Evolutionary conservation across 768 basidiomycete species (phyloP), one percentile per base, ranked within the genome.

Genomic region (Candolleomyces efflorescens): DNA sequence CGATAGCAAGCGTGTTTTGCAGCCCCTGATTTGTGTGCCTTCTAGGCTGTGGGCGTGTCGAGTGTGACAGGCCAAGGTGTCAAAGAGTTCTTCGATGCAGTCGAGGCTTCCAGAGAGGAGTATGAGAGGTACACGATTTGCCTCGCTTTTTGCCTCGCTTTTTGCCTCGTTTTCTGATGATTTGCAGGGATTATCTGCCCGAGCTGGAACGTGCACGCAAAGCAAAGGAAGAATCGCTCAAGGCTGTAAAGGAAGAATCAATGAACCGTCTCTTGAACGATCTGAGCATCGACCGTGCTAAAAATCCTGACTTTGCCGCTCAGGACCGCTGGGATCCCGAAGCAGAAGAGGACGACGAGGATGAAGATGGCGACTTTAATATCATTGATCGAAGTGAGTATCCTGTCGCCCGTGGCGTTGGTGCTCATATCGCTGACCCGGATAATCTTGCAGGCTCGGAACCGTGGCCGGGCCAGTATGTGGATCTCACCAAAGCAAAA

Each of bases 41-140:
- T 57, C 24, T 62, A 96, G 94, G 84, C 94, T 3, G 96, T 98
- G 12, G 95, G 97, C 15, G 96, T 98, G 12, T 95, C 93, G 17
- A 94, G 95, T 58, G 79, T 92, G 79, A 98, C 97, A 1, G 97
- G 97, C n/a, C 89, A 86, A 27, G 97, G 97, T 3, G 83, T 99
- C 66, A 78, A 86, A 61, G 91, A 91, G 54, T 97, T 99, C 70
- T 90, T 99, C 66, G 83, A 88, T 27, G 94, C 92, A 2, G 94
- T 99, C 10, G 89, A 95, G 62, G 87, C 84, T 27, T 93, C 91
- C 1, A 78, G 93, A 63, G 78, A 84, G 56, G 94, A 95, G 71
- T 99, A 97, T 71, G 87, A 91, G 71, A 87, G 77, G 95, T 97
- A 66, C 64, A 84, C 71, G n/a, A n/a, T n/a, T n/a, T n/a, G n/a